Evolutionary conservation across 768 basidiomycete genomes (phyloP).

Genomic region (Dacryopinax primogenitus): DNA sequence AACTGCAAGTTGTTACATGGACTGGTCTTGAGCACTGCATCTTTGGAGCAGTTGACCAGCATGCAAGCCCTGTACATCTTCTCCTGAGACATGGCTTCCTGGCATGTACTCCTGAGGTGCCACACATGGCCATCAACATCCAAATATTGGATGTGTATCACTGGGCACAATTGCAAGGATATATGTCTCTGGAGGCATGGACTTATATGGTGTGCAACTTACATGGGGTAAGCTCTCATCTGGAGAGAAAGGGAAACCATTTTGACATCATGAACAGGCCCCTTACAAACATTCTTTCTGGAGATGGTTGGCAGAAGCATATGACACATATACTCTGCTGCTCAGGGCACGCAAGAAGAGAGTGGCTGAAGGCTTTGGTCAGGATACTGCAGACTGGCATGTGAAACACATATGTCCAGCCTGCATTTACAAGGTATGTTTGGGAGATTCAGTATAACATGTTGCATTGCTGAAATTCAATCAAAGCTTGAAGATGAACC

Average conservation of each 20-base stretch:
- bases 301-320: background rate
- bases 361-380: background rate
- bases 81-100: background rate
- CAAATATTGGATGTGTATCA: background rate
- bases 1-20: no score
- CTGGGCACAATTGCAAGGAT: background rate
- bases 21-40: no score
- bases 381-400: background rate
- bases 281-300: background rate
- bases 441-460: background rate
- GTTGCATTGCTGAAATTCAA: background rate
- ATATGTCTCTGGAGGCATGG: background rate
- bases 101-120: background rate
- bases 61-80: no score
- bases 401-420: conserved; percentile 3
- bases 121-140: background rate
- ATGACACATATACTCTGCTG: background rate
- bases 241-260: background rate
- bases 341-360: background rate
- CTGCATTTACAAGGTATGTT: background rate
- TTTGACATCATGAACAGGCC: background rate
- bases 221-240: background rate
- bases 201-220: background rate
- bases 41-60: no score
- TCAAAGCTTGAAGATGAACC: background rate